Base-by-base conservation (phyloP, 2,329 filamentous ascomycete genomes). In the Dactylellina drechsleri region DNA sequence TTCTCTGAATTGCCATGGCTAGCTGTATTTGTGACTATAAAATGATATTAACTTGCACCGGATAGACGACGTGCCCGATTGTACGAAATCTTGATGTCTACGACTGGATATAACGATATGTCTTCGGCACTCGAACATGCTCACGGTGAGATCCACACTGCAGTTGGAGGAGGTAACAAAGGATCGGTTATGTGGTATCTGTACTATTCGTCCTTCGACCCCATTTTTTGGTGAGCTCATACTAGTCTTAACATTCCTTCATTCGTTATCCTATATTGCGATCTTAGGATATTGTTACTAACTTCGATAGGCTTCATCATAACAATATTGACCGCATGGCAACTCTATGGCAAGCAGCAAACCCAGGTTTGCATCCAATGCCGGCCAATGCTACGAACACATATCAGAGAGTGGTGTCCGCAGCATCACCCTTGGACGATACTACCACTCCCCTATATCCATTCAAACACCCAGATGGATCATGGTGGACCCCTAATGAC, bases 331-430 rank as follows among this genome's bases (percentile, higher is more conserved):
- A 80, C 40, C 78, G 79, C 18, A 64, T 80, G 43, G 67, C 67
- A 26, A 78, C 79, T 7, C 78, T 80, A 40, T 80, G 79, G 77
- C 79, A 80, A 57, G 78, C 78, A 10, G 60, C 77, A 12, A 72
- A 79, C 66, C 78, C 78, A 7, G 58, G 26, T 2, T 45, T 70
- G 15, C 36, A 26, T 10, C 53, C 78, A 1, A 7, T 40, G 0
- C 71, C 73, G 18, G 66, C 67, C 10, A 12, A 28, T 8, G 76
- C 70, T 3, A 64, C 58, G 36, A 41, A 40, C 12, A 77, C 77
- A 26, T 79, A 76, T 36, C 76, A 70, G 13, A 71, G 77, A n/a
- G 68, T 70, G 12, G 49, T 62, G 20, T 28, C 18, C 23, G 41
- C 12, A 15, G 7, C 8, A 13, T 74, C 50, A 8, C 40, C 58